Evolutionary conservation across 805 yeast species (phyloP).

Genomic region (Candida saitoana): DNA sequence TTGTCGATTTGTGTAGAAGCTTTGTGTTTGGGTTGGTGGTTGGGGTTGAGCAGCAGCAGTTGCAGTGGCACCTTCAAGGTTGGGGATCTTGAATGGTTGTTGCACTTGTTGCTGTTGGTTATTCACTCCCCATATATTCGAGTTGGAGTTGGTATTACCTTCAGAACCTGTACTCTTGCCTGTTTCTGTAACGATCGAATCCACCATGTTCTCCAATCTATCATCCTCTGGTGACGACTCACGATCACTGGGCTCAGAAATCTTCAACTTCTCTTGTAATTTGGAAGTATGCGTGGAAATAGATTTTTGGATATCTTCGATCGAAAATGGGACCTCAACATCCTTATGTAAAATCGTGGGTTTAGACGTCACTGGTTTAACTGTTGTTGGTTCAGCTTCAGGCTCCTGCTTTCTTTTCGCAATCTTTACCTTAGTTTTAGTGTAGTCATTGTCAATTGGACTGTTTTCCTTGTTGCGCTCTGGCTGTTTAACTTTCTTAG

Average conservation of each 20-base stretch:
- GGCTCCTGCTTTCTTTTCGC: neutral
- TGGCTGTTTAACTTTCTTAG: neutral
- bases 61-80: neutral
- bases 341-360: conserved; percentile 2
- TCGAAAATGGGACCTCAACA: conserved; percentile 19
- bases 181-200: conserved; percentile 13
- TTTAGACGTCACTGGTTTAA: conserved; percentile 1
- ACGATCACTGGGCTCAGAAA: conserved; percentile 7
- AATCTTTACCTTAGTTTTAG: neutral
- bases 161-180: conserved; percentile 1
- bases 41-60: neutral
- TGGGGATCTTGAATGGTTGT: conserved; percentile 3
- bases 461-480: neutral
- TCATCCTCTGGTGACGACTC: conserved; percentile 9
- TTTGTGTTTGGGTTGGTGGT: conserved; percentile 1
- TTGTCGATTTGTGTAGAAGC: neutral
- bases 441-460: neutral
- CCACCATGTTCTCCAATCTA: conserved; percentile 17
- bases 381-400: too few species aligned
- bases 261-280: conserved; percentile 13
- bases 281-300: conserved; percentile 32
- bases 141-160: conserved; percentile 1
- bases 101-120: conserved; percentile 2
- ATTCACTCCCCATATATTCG: conserved; percentile 6
- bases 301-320: conserved; percentile 36